Base-by-base conservation (phyloP, 306 rosid genomes). In the Vigna reflexopilosa region DNA sequence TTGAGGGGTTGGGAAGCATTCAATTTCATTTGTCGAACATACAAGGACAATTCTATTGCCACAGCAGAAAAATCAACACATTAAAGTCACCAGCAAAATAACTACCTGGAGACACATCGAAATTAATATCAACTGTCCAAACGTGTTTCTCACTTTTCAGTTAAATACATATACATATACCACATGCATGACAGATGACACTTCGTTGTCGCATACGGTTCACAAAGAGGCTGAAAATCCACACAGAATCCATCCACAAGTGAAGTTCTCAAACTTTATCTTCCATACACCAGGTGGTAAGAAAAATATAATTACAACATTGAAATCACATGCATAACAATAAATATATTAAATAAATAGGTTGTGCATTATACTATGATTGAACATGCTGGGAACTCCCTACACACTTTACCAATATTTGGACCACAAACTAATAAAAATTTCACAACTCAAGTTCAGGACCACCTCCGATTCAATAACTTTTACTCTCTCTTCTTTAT, bases 401-500 rank as follows among this genome's bases (percentile, higher is more conserved):
- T 54, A 69, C 69, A 56, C 79, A 85, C 83, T 87, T 81, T 66
- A 38, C 73, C 81, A 70, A 19, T 17, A 59, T 67, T 55, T 75
- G 97, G 96, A 85, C 96, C 93, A 89, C 93, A 88, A 81, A 64
- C 83, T 77, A 67, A 66, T 55, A 22, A 69, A 69, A 77, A 75
- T 47, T 59, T 76, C 80, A 84, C 82, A 83, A 30, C 72, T 69
- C 68, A n/a, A 22, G 67, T 49, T 47, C 83, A 66, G 97, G 93
- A 92, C 96, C 98, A 89, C 89, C 66, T 79, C 81, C 85, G 73
- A 58, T 58, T 77, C 77, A 84, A 65, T 47, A 78, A 52, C 72
- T 73, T 71, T 22, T 9, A 20, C 30, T 15, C 10, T 30, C 57
- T 73, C 71, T 63, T 66, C 73, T 57, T 68, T 75, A 34, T 11